phyloP scores from a whole-genome alignment of 106 monocot species.

The Platanthera guangdongensis region DNA sequence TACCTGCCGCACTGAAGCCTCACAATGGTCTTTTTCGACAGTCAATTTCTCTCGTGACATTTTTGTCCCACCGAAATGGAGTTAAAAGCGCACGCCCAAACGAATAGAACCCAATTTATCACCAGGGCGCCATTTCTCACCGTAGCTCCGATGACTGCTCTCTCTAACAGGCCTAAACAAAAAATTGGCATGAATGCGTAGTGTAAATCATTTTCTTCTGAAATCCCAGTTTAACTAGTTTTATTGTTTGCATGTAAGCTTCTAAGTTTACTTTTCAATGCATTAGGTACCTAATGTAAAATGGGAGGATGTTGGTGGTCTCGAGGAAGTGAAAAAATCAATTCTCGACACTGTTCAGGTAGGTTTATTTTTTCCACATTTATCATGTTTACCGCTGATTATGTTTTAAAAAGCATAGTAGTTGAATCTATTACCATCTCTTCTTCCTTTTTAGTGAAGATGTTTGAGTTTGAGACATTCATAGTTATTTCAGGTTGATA shows the following conservation, averaged over 20 bases:
- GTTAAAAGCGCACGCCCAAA: too few relatives aligned
- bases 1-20: too few relatives aligned
- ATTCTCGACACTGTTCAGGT: constrained; percentile 97
- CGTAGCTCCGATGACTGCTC: too few relatives aligned
- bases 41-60: too few relatives aligned
- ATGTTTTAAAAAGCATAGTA: neutral
- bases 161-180: too few relatives aligned
- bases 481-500: neutral
- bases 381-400: neutral
- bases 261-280: constrained; percentile 11
- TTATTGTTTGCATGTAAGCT: constrained; percentile 1
- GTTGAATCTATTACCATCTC: neutral
- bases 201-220: neutral
- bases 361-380: neutral
- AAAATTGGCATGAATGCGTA: neutral
- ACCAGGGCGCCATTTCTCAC: too few relatives aligned
- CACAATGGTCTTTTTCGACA: too few relatives aligned
- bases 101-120: too few relatives aligned
- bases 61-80: too few relatives aligned
- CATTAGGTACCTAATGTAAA: constrained; percentile 90
- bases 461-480: neutral
- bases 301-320: constrained; percentile 99
- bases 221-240: neutral
- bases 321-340: constrained; percentile 95
- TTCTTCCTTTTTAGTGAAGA: neutral